phyloP scores from a whole-genome alignment of 2,329 filamentous ascomycete genomes.

The Colletotrichum coccodes region DNA sequence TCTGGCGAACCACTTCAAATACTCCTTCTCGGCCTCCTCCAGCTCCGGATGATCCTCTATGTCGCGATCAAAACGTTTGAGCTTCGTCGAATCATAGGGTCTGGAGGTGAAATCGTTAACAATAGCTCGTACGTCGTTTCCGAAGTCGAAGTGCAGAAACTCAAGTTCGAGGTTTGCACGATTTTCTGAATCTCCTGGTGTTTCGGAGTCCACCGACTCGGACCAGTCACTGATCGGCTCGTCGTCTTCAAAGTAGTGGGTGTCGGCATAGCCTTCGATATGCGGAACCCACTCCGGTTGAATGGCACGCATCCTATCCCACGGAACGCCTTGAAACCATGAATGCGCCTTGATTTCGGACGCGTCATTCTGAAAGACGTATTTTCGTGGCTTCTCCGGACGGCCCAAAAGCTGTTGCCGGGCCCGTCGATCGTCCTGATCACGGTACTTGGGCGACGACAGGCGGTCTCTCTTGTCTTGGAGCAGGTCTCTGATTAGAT shows the following conservation, averaged over 20 bases:
- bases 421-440: slow-evolving; percentile 25
- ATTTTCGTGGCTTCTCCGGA: slow-evolving; percentile 49
- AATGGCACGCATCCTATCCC: slow-evolving; percentile 78
- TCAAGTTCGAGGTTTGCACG: not conserved
- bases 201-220: slow-evolving; percentile 48
- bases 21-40: slow-evolving; percentile 48
- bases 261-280: slow-evolving; percentile 75
- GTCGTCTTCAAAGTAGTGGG: slow-evolving; percentile 91
- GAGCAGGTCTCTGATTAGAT: slow-evolving; percentile 79
- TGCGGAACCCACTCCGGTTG: slow-evolving; percentile 84
- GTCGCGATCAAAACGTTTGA: slow-evolving; percentile 60
- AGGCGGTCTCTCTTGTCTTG: slow-evolving; percentile 80
- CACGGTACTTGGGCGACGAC: slow-evolving; percentile 61
- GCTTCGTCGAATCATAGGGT: slow-evolving; percentile 59
- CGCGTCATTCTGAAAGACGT: slow-evolving; percentile 86
- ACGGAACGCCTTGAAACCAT: slow-evolving; percentile 84
- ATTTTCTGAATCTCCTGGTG: not conserved
- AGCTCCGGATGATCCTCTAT: slow-evolving; percentile 53
- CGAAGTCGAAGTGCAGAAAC: not conserved
- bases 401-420: slow-evolving; percentile 27
- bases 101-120: slow-evolving; percentile 53
- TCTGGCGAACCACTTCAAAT: slow-evolving; percentile 61
- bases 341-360: slow-evolving; percentile 89
- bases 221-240: slow-evolving; percentile 75
- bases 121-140: not conserved